A percentile compares a stretch with the other conserved stretches of the same genome.
phyloP scores from a whole-genome alignment of 1,284 basidiomycete genomes.

The Ceratobasidium sp. region DNA sequence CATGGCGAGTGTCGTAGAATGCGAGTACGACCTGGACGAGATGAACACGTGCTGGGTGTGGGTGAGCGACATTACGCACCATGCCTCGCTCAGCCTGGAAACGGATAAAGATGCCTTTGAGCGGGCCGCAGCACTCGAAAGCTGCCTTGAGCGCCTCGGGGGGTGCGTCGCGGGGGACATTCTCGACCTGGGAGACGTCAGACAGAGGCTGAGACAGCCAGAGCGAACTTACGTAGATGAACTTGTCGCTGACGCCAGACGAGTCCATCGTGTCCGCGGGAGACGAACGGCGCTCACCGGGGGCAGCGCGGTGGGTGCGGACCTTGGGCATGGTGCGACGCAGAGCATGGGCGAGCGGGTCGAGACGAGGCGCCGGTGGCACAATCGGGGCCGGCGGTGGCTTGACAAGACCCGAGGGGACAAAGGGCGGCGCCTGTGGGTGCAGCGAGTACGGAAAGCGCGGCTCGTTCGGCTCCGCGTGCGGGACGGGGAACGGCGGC shows the following conservation, averaged over 20 bases:
- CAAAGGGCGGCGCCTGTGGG: conserved; percentile 36
- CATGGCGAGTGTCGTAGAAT: conserved; percentile 45
- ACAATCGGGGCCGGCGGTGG: not conserved
- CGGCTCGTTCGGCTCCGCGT: not conserved
- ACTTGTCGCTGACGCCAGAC: conserved; percentile 39
- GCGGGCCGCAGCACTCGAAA: conserved; percentile 30
- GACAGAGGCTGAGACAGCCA: not conserved
- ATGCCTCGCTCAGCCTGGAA: conserved; percentile 4
- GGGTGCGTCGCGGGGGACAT: conserved; percentile 37
- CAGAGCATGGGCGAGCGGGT: conserved; percentile 29
- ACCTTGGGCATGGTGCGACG: conserved; percentile 32
- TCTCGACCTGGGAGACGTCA: conserved; percentile 39
- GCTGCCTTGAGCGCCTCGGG: conserved; percentile 33
- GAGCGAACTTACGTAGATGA: conserved; percentile 24
- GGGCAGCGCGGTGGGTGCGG: conserved; percentile 11
- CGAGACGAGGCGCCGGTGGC: conserved; percentile 1
- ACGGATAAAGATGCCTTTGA: conserved; percentile 16
- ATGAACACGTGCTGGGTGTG: conserved; percentile 25
- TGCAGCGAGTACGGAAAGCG: conserved; percentile 25
- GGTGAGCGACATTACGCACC: conserved; percentile 28
- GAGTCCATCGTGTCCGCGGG: conserved; percentile 7
- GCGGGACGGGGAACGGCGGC: too few relatives aligned
- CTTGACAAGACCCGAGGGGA: conserved; percentile 6
- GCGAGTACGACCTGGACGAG: conserved; percentile 44
- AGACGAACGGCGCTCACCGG: conserved; percentile 8